Evolutionary conservation across 2,329 filamentous ascomycete genomes (phyloP).

Genomic region (Ceratocystis destructans): DNA sequence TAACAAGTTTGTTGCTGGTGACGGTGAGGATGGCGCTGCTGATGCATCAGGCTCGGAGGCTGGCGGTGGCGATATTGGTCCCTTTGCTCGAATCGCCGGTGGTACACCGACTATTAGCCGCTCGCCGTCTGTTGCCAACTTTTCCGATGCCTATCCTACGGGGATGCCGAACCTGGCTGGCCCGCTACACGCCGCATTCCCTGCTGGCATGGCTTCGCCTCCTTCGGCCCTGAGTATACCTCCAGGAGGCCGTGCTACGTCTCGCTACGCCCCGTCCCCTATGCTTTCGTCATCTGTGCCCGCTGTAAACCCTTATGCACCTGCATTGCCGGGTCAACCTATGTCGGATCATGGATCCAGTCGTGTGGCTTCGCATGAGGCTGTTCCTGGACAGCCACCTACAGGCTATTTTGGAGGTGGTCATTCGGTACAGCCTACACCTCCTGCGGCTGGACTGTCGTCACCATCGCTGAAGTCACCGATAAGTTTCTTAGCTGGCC

Average conservation of each 20-base stretch:
- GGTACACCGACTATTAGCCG: constrained; percentile 62
- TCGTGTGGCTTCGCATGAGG: constrained; percentile 11
- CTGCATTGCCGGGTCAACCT: constrained; percentile 11
- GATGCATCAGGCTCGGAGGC: constrained; percentile 47
- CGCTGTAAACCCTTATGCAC: constrained; percentile 23
- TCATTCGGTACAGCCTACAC: neutral
- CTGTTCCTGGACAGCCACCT: neutral
- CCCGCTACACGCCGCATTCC: constrained; percentile 24
- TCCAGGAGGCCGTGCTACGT: constrained; percentile 25
- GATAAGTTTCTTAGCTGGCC: constrained; percentile 3
- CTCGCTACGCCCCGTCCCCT: constrained; percentile 37
- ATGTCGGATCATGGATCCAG: constrained; percentile 12
- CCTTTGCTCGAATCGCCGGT: constrained; percentile 70
- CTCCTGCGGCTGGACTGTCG: neutral
- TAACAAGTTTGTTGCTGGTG: constrained; percentile 90
- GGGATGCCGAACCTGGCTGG: constrained; percentile 26
- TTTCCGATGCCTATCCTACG: constrained; percentile 56
- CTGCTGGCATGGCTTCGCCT: constrained; percentile 25
- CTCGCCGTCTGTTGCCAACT: constrained; percentile 53
- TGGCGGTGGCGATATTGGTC: constrained; percentile 49
- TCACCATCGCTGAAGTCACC: constrained; percentile 16
- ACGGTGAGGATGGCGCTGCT: constrained; percentile 66
- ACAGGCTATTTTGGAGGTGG: neutral
- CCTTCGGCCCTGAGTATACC: constrained; percentile 20
- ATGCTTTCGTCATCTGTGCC: constrained; percentile 23